A percentile compares a stretch with the other conserved stretches of the same genome.
Conservation (phyloP, 140 eudicot genomes). For the Erigeron philadelphicus region DNA sequence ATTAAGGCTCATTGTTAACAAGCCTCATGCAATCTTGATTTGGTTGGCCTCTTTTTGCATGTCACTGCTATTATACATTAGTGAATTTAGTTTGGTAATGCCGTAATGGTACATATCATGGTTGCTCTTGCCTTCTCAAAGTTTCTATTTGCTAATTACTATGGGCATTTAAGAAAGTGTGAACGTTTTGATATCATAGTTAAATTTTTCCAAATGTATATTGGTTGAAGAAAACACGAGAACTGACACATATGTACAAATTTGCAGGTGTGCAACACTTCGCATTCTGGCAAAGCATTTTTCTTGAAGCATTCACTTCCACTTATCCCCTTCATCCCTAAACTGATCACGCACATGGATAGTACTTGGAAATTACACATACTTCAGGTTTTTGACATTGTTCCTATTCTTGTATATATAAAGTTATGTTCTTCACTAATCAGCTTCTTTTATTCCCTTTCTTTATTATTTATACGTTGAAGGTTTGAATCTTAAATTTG, state of each 20-base stretch:
- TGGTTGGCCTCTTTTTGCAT: not conserved
- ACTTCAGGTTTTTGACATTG: constrained; percentile 52
- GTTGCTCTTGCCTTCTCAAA: not conserved
- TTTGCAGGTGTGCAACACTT: constrained; percentile 39
- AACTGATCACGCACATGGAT: constrained; percentile 47
- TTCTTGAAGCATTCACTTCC: constrained; percentile 63
- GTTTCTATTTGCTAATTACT: not conserved
- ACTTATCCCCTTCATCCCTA: constrained; percentile 66
- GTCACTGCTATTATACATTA: not conserved
- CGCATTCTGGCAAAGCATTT: constrained; percentile 40
- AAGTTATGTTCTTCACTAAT: not conserved
- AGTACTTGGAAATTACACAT: constrained; percentile 58
- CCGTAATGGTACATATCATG: not conserved
- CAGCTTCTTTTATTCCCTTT: not conserved
- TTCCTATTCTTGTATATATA: constrained; percentile 13
- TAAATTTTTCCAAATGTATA: not conserved
- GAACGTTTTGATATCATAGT: not conserved
- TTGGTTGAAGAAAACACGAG: not conserved
- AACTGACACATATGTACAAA: constrained; percentile 9
- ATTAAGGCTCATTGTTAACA: not conserved
- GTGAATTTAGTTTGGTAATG: constrained; percentile 2
- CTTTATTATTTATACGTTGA: constrained; percentile 1
- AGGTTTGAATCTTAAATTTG: too few species aligned
- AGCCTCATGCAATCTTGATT: not conserved
- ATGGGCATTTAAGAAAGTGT: not conserved